Percentiles rank a stretch among this genome's conserved stretches.
These are phyloP conservation scores for Dissophora globulifera DNA, from an alignment of 192 early-diverging fungal species.

Conservation along the genomic window DNA sequence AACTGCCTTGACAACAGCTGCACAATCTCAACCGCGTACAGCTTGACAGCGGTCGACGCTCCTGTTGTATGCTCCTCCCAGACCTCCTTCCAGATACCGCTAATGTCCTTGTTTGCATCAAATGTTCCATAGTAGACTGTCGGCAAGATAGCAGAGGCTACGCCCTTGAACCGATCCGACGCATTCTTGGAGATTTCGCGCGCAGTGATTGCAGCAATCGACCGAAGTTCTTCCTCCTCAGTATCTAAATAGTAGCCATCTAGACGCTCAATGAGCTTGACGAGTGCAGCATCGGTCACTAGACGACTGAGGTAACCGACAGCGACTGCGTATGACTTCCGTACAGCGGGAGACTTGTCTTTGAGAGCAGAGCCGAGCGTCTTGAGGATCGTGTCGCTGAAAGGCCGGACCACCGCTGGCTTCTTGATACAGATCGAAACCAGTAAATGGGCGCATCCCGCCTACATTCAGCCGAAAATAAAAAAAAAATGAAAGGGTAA, in stretches of 20 bases:
- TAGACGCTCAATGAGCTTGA: slow-evolving; percentile 76
- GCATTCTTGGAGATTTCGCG: slow-evolving; percentile 78
- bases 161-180: slow-evolving; percentile 63
- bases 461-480: too few species aligned
- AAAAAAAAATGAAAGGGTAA: too few species aligned
- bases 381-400: slow-evolving; percentile 80
- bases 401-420: slow-evolving; percentile 69
- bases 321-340: slow-evolving; percentile 87
- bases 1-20: slow-evolving; percentile 62
- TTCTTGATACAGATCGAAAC: slow-evolving; percentile 80
- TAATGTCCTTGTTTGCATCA: slow-evolving; percentile 67
- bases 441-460: slow-evolving; percentile 89
- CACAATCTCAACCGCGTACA: slow-evolving; percentile 76
- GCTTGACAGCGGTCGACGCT: slow-evolving; percentile 64
- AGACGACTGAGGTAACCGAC: slow-evolving; percentile 82
- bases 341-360: slow-evolving; percentile 82
- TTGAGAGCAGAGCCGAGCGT: slow-evolving; percentile 78
- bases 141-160: slow-evolving; percentile 71
- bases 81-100: slow-evolving; percentile 72
- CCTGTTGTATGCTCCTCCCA: slow-evolving; percentile 81
- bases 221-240: slow-evolving; percentile 77
- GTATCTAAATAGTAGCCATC: slow-evolving; percentile 80
- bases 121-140: slow-evolving; percentile 75
- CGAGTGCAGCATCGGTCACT: slow-evolving; percentile 64
- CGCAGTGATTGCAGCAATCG: slow-evolving; percentile 70